Evolutionary conservation across 768 basidiomycete species (phyloP), one percentile per base, ranked within the genome.

Genomic region (Filobasidium floriforme): DNA sequence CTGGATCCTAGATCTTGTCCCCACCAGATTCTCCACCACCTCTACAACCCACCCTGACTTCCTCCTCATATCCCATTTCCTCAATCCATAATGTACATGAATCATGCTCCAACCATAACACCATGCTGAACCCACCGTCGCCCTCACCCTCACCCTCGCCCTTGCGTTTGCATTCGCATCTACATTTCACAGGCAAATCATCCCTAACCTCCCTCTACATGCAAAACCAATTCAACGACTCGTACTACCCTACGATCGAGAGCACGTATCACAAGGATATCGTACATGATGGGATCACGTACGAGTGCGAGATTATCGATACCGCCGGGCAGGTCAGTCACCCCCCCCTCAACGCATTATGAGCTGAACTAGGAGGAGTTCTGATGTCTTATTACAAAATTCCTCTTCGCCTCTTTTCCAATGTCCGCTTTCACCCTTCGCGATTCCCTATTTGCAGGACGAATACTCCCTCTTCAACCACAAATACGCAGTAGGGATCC

Each of bases 191-290:
- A 96, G 94, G 93, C 70, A 97, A 96, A 82, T 90, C 90, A 28
- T 96, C 94, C 61, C 84, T 96, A 67, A 85, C 92, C 68, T 84
- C 92, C 73, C 90, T 93, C 80, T 97, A 90, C 80, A 88, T 92
- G 80, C 89, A 96, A 80, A 88, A 89, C 72, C 85, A 88, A 73
- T 98, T 96, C 75, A 84, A 88, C 77, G 92, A 94, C 68, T 83
- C 87, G 9, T 97, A 97, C 82, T 92, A 91, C 81, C 94, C 94
- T 44, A 97, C 92, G 60, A 94, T 94, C 75, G 93, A 97, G 80
- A 86, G 83, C 71, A 90, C 88, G 14, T 89, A 87, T 78, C 83
- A 86, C 61, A 96, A 94, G 83, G 87, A 83, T 67, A 86, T 98
- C 74, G 84, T 83, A 66, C 88, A 89, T 81, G 90, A 89, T 64